A percentile compares a stretch with the other conserved stretches of the same genome.
These are phyloP conservation scores for Ambrosia artemisiifolia DNA, from an alignment of 129 eudicot genomes.

Conservation along the genomic window DNA sequence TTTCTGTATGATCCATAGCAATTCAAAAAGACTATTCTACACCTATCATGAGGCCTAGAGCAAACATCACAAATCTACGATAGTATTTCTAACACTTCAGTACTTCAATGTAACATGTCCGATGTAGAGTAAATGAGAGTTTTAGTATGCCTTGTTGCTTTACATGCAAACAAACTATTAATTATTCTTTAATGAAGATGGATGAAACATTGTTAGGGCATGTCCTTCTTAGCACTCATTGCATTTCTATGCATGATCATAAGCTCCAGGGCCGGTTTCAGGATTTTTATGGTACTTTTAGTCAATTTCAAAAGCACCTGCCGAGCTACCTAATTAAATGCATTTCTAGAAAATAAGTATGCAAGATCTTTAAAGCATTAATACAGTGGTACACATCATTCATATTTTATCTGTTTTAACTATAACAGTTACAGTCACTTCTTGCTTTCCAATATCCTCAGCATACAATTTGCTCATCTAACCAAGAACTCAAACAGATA, in stretches of 20 bases:
- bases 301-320: conserved; percentile 3
- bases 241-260: background rate
- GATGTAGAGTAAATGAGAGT: background rate
- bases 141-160: background rate
- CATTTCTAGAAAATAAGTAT: background rate
- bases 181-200: background rate
- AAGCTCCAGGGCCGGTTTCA: background rate
- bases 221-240: background rate
- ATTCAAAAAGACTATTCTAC: background rate
- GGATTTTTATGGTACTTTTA: background rate
- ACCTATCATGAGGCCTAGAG: background rate
- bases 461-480: background rate
- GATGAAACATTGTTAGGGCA: background rate
- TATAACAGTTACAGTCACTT: background rate
- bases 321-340: background rate
- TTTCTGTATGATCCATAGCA: background rate
- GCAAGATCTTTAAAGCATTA: background rate
- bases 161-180: conserved; percentile 5
- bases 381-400: background rate
- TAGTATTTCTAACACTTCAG: background rate
- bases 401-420: background rate
- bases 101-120: conserved; percentile 7
- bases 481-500: background rate
- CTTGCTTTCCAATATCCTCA: background rate
- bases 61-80: background rate